Percentiles rank a stretch among this genome's conserved stretches.
These are phyloP conservation scores for Mycena floridula DNA, from an alignment of 768 basidiomycete genomes.

Conservation along the genomic window DNA sequence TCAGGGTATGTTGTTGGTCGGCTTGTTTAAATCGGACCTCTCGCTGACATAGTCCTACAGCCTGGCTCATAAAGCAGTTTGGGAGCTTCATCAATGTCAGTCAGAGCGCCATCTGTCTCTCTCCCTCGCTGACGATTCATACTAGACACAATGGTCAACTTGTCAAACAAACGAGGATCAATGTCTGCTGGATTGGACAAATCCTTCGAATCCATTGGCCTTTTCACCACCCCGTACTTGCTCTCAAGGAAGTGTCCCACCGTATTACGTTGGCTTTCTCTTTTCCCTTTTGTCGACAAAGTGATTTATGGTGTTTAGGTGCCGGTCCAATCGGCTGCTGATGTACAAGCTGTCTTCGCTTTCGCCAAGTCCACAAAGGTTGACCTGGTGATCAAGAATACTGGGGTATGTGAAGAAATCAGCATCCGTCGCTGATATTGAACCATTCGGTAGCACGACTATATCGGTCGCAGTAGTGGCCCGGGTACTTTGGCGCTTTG, in stretches of 20 bases:
- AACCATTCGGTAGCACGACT: slow-evolving; percentile 10
- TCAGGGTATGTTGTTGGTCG: too few species aligned
- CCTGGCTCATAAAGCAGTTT: too few species aligned
- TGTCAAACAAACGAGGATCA: slow-evolving; percentile 26
- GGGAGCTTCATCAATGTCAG: too few species aligned
- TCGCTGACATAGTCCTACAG: too few species aligned
- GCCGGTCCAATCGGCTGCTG: slow-evolving; percentile 7
- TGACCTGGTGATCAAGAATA: slow-evolving; percentile 17
- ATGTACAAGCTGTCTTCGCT: slow-evolving; percentile 15
- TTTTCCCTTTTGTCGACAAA: not conserved
- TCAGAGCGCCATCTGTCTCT: too few species aligned
- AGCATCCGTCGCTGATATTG: not conserved
- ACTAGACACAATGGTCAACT: slow-evolving; percentile 36
- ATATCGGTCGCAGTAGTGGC: slow-evolving; percentile 13
- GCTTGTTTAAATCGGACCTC: too few species aligned
- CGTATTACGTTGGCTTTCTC: slow-evolving; percentile 21
- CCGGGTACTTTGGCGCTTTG: slow-evolving; percentile 15
- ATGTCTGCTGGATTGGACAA: slow-evolving; percentile 27
- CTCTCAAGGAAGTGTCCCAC: slow-evolving; percentile 21
- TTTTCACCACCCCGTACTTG: slow-evolving; percentile 15
- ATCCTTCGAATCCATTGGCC: slow-evolving; percentile 14
- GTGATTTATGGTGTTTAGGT: slow-evolving; percentile 12
- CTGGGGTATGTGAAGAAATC: slow-evolving; percentile 5
- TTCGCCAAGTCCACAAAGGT: slow-evolving; percentile 11
- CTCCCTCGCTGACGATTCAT: too few species aligned